phyloP scores from a whole-genome alignment of 1,284 basidiomycete species.

The Microbotryum scabiosae region DNA sequence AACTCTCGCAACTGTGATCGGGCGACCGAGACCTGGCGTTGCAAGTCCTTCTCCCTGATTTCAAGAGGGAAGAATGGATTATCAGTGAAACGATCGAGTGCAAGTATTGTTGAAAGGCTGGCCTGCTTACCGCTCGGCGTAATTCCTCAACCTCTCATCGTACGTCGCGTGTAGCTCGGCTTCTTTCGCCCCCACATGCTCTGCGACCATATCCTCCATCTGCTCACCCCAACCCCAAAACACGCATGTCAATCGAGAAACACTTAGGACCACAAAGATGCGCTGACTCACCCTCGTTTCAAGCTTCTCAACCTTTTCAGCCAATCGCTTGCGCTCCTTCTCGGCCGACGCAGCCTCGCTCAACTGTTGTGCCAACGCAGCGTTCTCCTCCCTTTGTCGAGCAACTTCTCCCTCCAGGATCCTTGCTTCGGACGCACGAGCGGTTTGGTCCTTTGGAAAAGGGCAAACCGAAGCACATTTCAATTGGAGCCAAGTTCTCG shows the following conservation, averaged over 20 bases:
- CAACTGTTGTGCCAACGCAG: conserved; percentile 61
- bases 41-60: conserved; percentile 78
- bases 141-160: conserved; percentile 88
- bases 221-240: conserved; percentile 37
- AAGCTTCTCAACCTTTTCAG: conserved; percentile 62
- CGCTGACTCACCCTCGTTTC: conserved; percentile 61
- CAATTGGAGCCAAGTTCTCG: not conserved
- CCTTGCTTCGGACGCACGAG: conserved; percentile 69
- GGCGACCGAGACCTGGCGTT: conserved; percentile 71
- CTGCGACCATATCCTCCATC: conserved; percentile 84
- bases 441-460: conserved; percentile 64
- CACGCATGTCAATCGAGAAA: not conserved
- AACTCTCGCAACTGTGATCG: conserved; percentile 84
- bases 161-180: conserved; percentile 92
- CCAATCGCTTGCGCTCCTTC: conserved; percentile 64
- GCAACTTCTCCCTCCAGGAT: conserved; percentile 64
- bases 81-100: not conserved
- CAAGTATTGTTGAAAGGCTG: no score
- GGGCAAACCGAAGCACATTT: not conserved
- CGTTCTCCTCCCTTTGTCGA: conserved; percentile 67
- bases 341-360: conserved; percentile 59
- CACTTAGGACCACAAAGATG: not conserved
- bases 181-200: conserved; percentile 79
- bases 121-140: conserved; percentile 70
- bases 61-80: not conserved